These are phyloP conservation scores for Sequoiadendron giganteum DNA, from an alignment of 75 land plant species.

Conservation along the genomic window DNA sequence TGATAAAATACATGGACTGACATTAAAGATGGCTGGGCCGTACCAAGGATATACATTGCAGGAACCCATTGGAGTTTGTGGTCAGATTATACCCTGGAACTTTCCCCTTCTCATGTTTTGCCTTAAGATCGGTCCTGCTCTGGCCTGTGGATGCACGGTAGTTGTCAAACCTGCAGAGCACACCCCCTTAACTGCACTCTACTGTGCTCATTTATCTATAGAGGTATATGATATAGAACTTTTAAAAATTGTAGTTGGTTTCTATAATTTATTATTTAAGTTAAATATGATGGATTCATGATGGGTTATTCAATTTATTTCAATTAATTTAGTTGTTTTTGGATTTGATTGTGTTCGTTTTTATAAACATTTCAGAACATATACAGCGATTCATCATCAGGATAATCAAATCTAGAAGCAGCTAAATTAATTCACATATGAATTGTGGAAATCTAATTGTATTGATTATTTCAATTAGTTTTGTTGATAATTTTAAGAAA, in stretches of 20 bases:
- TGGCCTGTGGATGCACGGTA: conserved; percentile 77
- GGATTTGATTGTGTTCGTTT: too few relatives aligned
- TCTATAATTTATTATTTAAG: background rate
- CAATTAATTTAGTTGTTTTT: too few relatives aligned
- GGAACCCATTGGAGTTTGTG: conserved; percentile 77
- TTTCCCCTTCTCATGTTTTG: conserved; percentile 67
- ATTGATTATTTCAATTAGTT: too few relatives aligned
- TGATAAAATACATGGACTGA: conserved; percentile 85
- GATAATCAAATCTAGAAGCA: too few relatives aligned
- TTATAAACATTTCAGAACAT: too few relatives aligned
- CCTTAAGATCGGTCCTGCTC: conserved; percentile 66
- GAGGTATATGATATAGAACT: conserved; percentile 23
- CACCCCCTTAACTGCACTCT: conserved; percentile 76
- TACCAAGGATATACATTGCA: conserved; percentile 54
- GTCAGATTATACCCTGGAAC: conserved; percentile 83
- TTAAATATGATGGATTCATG: background rate
- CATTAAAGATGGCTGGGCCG: conserved; percentile 41
- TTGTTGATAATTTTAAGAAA: too few relatives aligned
- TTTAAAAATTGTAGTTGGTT: conserved; percentile 21
- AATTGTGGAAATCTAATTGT: too few relatives aligned
- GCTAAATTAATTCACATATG: too few relatives aligned
- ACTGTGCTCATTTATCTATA: conserved; percentile 60
- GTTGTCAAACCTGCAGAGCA: conserved; percentile 87
- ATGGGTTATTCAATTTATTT: too few relatives aligned
- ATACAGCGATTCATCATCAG: too few relatives aligned